These are phyloP conservation scores for Skeletonema costatum DNA, from an alignment of 108 stramenopile species.

Conservation along the genomic window DNA sequence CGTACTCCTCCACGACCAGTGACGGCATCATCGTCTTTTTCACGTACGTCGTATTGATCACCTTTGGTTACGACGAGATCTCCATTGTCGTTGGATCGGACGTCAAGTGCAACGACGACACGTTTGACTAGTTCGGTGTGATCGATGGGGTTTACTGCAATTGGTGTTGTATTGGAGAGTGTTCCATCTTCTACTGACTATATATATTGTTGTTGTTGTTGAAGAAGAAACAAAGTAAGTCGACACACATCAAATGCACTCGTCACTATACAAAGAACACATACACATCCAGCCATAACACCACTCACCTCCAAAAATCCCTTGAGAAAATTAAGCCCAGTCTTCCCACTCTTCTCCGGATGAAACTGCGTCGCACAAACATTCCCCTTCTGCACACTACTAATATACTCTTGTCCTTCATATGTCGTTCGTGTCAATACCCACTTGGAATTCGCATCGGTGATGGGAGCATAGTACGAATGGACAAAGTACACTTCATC, in stretches of 20 bases:
- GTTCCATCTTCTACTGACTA: slow-evolving; percentile 83
- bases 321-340: slow-evolving; percentile 85
- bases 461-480: slow-evolving; percentile 89
- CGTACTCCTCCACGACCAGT: slow-evolving; percentile 91
- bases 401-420: slow-evolving; percentile 82
- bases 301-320: slow-evolving; percentile 82
- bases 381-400: slow-evolving; percentile 89
- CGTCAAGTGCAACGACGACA: slow-evolving; percentile 96
- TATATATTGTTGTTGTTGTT: neutral
- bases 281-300: neutral
- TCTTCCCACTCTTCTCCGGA: slow-evolving; percentile 96
- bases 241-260: neutral
- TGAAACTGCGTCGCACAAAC: slow-evolving; percentile 97
- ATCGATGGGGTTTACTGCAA: slow-evolving; percentile 47
- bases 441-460: slow-evolving; percentile 85
- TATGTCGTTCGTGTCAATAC: slow-evolving; percentile 89
- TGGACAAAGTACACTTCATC: slow-evolving; percentile 94
- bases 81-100: slow-evolving; percentile 94
- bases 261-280: neutral
- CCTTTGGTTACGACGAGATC: slow-evolving; percentile 99
- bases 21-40: slow-evolving; percentile 73
- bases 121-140: slow-evolving; percentile 82
- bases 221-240: neutral
- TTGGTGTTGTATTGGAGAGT: slow-evolving; percentile 53
- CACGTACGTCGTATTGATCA: slow-evolving; percentile 98